Evolutionary conservation across 106 monocot genomes (phyloP).

Genomic region (Platanthera zijinensis): DNA sequence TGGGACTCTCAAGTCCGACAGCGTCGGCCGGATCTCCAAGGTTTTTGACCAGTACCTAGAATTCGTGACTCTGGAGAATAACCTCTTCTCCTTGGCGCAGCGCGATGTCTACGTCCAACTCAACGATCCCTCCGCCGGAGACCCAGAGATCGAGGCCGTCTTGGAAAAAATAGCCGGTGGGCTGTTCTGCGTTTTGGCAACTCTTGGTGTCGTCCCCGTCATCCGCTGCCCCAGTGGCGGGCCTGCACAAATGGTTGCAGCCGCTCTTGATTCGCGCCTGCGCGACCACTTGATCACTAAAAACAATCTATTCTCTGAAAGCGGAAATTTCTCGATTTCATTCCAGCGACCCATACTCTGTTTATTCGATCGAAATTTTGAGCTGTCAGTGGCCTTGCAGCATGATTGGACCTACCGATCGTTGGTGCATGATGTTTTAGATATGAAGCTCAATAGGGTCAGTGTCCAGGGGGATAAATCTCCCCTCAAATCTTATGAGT

Average conservation of each 20-base stretch:
- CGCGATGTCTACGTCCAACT: constrained; percentile 52
- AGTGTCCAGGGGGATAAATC: constrained; percentile 48
- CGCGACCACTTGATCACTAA: constrained; percentile 67
- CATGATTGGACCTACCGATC: constrained; percentile 92
- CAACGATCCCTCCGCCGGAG: constrained; percentile 74
- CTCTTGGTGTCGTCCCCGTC: constrained; percentile 68
- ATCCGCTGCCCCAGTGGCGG: constrained; percentile 72
- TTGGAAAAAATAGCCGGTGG: constrained; percentile 61
- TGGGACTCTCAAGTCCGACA: constrained; percentile 32
- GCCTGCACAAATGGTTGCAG: constrained; percentile 86
- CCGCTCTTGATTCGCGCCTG: constrained; percentile 56
- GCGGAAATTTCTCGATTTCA: constrained; percentile 25
- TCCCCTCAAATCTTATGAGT: constrained; percentile 47
- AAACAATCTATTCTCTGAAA: constrained; percentile 74
- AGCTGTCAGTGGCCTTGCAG: constrained; percentile 81
- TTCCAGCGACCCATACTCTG: constrained; percentile 85
- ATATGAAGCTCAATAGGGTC: constrained; percentile 59
- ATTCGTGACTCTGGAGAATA: constrained; percentile 76
- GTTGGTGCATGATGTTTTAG: constrained; percentile 76
- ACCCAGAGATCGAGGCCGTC: constrained; percentile 66
- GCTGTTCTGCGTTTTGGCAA: constrained; percentile 71
- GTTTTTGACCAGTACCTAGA: constrained; percentile 86
- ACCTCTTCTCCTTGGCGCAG: constrained; percentile 75
- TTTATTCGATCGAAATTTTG: constrained; percentile 86
- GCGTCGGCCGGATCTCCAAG: constrained; percentile 51